Percentiles rank a stretch among this genome's conserved stretches.
Evolutionary conservation across 345 rosid species (phyloP).

Genomic region (Eucalyptus sp.): DNA sequence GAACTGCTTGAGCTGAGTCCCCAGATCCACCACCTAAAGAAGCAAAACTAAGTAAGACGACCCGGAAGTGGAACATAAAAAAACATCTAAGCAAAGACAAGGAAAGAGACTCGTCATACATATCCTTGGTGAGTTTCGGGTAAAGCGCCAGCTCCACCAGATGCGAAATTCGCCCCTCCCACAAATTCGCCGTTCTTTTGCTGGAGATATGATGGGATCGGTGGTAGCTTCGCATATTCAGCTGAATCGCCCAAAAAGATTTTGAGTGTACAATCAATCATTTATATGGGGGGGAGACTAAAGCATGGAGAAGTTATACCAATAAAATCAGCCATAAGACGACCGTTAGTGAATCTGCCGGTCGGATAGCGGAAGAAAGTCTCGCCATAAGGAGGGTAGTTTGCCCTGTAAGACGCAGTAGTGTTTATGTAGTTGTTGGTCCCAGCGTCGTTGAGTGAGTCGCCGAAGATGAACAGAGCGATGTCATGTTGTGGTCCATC

Average conservation of each 20-base stretch:
- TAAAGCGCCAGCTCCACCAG: constrained; percentile 9
- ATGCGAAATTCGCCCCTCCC: constrained; percentile 12
- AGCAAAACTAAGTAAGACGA: neutral
- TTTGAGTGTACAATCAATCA: neutral
- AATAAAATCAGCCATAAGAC: constrained; percentile 11
- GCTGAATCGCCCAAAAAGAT: neutral
- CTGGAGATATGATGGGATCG: constrained; percentile 1
- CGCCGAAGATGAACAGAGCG: constrained; percentile 22
- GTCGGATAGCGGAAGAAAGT: constrained; percentile 10
- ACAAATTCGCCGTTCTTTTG: neutral
- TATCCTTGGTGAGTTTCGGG: neutral
- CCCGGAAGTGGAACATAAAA: neutral
- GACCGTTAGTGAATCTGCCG: constrained; percentile 14
- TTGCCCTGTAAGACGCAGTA: neutral
- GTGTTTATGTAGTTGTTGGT: constrained; percentile 16
- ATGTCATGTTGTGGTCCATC: neutral
- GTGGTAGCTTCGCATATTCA: neutral
- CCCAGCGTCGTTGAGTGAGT: constrained; percentile 19
- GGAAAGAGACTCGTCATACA: neutral
- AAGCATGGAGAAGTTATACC: neutral
- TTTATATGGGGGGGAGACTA: neutral
- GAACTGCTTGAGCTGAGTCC: constrained; percentile 3
- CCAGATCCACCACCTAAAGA: constrained; percentile 4
- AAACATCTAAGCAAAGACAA: neutral
- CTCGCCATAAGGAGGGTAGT: constrained; percentile 15